phyloP scores from a whole-genome alignment of 2,329 filamentous ascomycete species.

The Curvularia sp. region DNA sequence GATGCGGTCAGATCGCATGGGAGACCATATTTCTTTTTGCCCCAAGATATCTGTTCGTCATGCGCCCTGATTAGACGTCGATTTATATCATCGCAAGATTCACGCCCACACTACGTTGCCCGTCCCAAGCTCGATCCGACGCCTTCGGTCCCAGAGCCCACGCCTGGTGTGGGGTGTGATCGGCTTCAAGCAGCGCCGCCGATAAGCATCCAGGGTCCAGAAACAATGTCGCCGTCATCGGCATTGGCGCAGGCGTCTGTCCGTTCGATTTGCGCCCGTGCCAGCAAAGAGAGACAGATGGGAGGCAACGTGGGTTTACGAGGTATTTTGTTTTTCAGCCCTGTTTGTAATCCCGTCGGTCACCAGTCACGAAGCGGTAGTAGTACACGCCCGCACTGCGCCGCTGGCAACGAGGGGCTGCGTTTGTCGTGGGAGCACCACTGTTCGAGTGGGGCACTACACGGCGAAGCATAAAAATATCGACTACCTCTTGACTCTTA shows the following conservation, averaged over 20 bases:
- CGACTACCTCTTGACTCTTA: slow-evolving; percentile 26
- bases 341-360: slow-evolving; percentile 8
- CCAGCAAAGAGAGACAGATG: slow-evolving; percentile 16
- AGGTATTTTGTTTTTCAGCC: slow-evolving; percentile 38
- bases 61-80: slow-evolving; percentile 2
- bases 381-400: slow-evolving; percentile 8
- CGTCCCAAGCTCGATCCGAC: slow-evolving; percentile 11
- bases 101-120: slow-evolving; percentile 18
- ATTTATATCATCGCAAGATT: background rate
- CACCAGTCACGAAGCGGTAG: slow-evolving; percentile 1
- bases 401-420: slow-evolving; percentile 26
- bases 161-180: slow-evolving; percentile 33
- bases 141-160: slow-evolving; percentile 23
- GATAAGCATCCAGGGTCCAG: slow-evolving; percentile 37
- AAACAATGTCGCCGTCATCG: slow-evolving; percentile 47
- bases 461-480: slow-evolving; percentile 37
- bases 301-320: slow-evolving; percentile 26
- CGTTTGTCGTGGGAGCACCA: slow-evolving; percentile 10
- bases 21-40: slow-evolving; percentile 12
- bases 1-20: slow-evolving; percentile 23
- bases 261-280: slow-evolving; percentile 26
- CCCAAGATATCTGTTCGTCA: slow-evolving; percentile 9
- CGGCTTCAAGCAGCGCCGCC: slow-evolving; percentile 21
- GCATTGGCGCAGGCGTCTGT: slow-evolving; percentile 29
- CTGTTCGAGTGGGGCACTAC: slow-evolving; percentile 38